Base-by-base conservation (phyloP, 1,284 basidiomycete genomes). In the Tilletia setariae region DNA sequence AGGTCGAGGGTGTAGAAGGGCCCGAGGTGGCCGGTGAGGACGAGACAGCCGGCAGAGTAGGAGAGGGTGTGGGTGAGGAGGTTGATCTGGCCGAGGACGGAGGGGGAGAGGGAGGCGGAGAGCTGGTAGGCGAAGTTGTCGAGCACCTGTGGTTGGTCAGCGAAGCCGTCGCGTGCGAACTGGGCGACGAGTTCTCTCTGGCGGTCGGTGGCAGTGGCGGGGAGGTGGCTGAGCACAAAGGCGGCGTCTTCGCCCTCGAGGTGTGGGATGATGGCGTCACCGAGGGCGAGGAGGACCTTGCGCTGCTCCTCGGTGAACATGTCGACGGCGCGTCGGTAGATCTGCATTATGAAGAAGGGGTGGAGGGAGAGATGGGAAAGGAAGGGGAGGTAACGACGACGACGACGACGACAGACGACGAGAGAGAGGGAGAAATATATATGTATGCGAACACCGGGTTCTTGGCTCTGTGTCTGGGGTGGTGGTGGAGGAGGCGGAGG, bases 11-110 rank as follows among this genome's bases (percentile, higher is more conserved):
- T 66, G 63, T 76, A 66, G 46, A 79, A 78, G 23, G 80, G 78
- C 21, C 78, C 79, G 61, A 80, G 43, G 64, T 70, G 68, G 28
- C 80, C 80, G 16, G 74, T 72, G 16, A 82, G 68, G 28, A 75
- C 72, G 1, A 82, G 68, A 44, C 72, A 75, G 44, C 80, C 80
- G 3, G 76, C 67, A 8, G 79, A 71, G 15, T 79, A 79, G 65
- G 67, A 68, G 49, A 82, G 69, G 44, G 75, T 62, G 59, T 66
- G 72, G 56, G 81, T 76, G 61, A 81, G 70, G 62, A 75, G 67
- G 49, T 67, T 72, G 68, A 80, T 76, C 49, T 77, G 70, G 49
- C 65, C 62, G 11, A 73, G 69, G n/a, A 74, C 68, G 47, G 66
- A 67, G 63, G 63, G 65, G n/a, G 79, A 76, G 16, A 79, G 71